Evolutionary conservation across 129 eudicot genomes (phyloP), one percentile per base, ranked within the genome.

Genomic region (Erigeron canadensis): DNA sequence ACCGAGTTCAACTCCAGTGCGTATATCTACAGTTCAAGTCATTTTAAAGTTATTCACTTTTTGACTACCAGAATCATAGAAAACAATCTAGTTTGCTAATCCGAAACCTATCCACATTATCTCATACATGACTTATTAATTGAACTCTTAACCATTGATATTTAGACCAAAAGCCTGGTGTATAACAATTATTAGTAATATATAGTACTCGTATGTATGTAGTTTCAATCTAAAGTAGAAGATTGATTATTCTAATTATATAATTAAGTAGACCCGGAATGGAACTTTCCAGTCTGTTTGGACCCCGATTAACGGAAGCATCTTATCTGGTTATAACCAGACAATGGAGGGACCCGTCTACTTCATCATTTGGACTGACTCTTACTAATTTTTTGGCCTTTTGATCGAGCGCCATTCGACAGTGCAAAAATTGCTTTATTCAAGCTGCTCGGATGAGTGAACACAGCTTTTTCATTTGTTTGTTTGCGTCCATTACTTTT

Each of bases 241-340:
- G 58, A 53, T 53, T 23, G 45, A 65, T 28, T 18, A 65, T 28
- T 18, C 40, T 41, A 16, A 62, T 62, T 16, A 16, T 42, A n/a
- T n/a, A n/a, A n/a, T n/a, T n/a, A 16, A 66, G 63, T 45, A 68
- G 63, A 21, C 69, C 37, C 11, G 18, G 18, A 37, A 38, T 56
- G 23, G 45, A 37, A 40, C 61, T 67, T 57, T 76, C 67, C 74
- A 67, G 68, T 75, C 74, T 66, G 80, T 67, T 75, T 8, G 74
- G 74, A 76, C 74, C 71, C 53, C 70, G 71, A 18, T 18, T 55
- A 21, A 75, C 41, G 16, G 46, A 67, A 56, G 69, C 73, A 75
- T 75, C 80, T 77, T 77, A 75, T 75, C 74, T 67, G 60, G 74
- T 75, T 67, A 56, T 75, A 75, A 55, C 68, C 42, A 58, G 69